phyloP scores from a whole-genome alignment of 768 basidiomycete species.

The Boletus rex-veris region DNA sequence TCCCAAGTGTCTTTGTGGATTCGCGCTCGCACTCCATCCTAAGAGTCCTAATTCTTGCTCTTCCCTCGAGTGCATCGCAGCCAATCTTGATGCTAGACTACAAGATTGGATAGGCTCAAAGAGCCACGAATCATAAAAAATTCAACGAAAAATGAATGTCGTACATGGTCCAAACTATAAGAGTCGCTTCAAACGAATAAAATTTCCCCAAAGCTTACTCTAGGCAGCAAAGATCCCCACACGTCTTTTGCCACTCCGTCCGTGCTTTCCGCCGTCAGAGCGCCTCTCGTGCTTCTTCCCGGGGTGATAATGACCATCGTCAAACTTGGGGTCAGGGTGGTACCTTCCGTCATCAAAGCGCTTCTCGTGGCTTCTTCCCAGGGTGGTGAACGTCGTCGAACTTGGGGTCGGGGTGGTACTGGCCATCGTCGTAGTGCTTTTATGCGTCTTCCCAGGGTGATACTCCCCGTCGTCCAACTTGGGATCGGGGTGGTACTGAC shows the following conservation, averaged over 20 bases:
- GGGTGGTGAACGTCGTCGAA: constrained; percentile 8
- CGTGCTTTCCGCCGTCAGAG: constrained; percentile 4
- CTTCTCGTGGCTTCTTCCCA: not conserved
- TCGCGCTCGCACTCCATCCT: too few relatives aligned
- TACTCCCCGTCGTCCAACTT: not conserved
- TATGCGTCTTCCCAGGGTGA: not conserved
- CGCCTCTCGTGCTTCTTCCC: not conserved
- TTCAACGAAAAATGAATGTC: constrained; percentile 14
- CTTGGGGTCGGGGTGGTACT: not conserved
- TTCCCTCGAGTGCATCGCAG: too few relatives aligned
- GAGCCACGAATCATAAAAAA: not conserved
- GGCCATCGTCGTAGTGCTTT: not conserved
- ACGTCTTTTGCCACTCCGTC: not conserved
- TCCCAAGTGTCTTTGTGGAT: too few relatives aligned
- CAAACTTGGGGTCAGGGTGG: not conserved
- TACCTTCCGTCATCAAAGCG: not conserved
- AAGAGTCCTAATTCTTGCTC: too few relatives aligned
- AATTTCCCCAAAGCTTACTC: not conserved
- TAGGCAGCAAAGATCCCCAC: not conserved
- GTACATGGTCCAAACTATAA: constrained; percentile 6
- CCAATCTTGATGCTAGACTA: too few relatives aligned
- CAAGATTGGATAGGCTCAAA: too few relatives aligned
- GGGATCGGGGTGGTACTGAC: constrained; percentile 7
- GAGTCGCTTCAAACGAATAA: not conserved
- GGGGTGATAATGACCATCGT: constrained; percentile 1